Evolutionary conservation across 1,284 basidiomycete genomes (phyloP), one percentile per base, ranked within the genome.

Genomic region (Pseudozyma sp.): DNA sequence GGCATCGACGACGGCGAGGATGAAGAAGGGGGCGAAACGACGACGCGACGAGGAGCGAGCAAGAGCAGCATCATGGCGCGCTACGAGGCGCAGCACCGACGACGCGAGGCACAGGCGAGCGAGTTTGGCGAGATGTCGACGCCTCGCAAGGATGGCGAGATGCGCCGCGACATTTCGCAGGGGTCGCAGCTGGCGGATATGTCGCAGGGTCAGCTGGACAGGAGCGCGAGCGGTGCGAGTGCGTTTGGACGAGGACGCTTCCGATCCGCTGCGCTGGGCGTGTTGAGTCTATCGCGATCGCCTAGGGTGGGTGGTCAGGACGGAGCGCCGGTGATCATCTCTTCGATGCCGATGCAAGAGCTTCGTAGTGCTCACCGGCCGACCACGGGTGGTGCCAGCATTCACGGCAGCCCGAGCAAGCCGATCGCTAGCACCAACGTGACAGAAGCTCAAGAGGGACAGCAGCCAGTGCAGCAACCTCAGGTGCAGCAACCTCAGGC

Each of bases 41-140:
- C 53, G 13, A 30, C n/a, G 13, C 48, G 56, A 16, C 10, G 57
- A 33, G 47, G 44, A 17, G 65, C 35, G 4, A 54, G 48, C 14
- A 33, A 31, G 30, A 60, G 63, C 51, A 56, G 54, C 31, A 75
- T 75, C 60, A 75, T 75, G 72, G 68, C 50, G 11, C 54, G 72
- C n/a, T 75, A 75, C 51, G 72, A 70, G 30, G 68, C 54, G 4
- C 49, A 54, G 47, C 63, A 67, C 24, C 54, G 59, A 5, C 59
- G 64, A 51, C 48, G 55, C 5, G 70, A 52, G 29, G 62, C 52
- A 33, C 53, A 66, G 40, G 54, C 55, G 44, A 69, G 66, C 55
- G 71, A 74, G 33, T 68, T 68, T 47, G 71, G 71, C 33, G 54
- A 50, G 30, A 24, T 24, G 24, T 19, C 54, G 58, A 54, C 59